Evolutionary conservation across 371 early-diverging fungal genomes (phyloP).

Genomic region (Mucor mucedo): DNA sequence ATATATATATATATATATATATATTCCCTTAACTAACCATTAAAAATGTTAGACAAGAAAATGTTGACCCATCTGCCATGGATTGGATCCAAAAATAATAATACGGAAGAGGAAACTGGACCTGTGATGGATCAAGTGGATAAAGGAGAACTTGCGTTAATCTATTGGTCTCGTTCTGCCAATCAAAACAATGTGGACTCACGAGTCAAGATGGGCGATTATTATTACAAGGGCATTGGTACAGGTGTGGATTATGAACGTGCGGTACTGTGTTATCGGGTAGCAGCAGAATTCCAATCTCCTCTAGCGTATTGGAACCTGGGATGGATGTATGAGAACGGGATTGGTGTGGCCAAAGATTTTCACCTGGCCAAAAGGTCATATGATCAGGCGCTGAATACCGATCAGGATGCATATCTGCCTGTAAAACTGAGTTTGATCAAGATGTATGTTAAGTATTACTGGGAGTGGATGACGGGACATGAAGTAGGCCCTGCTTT

Average conservation of each 20-base stretch:
- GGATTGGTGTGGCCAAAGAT: conserved; percentile 88
- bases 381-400: conserved; percentile 80
- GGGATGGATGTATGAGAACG: conserved; percentile 97
- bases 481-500: conserved; percentile 52
- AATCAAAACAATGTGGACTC: conserved; percentile 92
- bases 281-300: conserved; percentile 86
- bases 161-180: conserved; percentile 94
- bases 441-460: conserved; percentile 72
- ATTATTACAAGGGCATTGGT: conserved; percentile 90
- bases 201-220: conserved; percentile 92
- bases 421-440: conserved; percentile 81
- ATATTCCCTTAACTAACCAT: neutral
- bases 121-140: conserved; percentile 9
- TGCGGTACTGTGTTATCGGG: conserved; percentile 88
- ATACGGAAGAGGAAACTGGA: neutral
- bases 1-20: too few relatives aligned
- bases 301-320: conserved; percentile 95
- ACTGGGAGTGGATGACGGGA: conserved; percentile 69
- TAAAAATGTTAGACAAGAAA: conserved; percentile 10
- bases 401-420: conserved; percentile 81
- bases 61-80: conserved; percentile 23
- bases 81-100: neutral
- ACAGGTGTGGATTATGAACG: conserved; percentile 66
- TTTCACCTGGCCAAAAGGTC: conserved; percentile 91
- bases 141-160: conserved; percentile 66